Evolutionary conservation across 352 stramenopile genomes (phyloP).

Genomic region (Phytophthora multivora): DNA sequence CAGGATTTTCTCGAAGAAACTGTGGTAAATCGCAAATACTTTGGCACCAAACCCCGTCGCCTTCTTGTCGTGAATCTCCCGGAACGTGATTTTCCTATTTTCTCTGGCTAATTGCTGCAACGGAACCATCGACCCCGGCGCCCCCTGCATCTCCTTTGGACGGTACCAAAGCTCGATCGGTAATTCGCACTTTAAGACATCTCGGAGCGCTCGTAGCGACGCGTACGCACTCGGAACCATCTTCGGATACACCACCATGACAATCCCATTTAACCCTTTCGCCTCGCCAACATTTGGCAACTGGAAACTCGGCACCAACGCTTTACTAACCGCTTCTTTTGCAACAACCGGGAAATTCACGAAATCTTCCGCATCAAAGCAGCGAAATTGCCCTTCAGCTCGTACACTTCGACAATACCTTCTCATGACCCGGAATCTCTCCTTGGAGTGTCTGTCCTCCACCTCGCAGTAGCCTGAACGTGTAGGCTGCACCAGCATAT

Average conservation of each 20-base stretch:
- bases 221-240: slow-evolving; percentile 54
- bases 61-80: slow-evolving; percentile 36
- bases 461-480: slow-evolving; percentile 52
- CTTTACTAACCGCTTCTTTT: slow-evolving; percentile 19
- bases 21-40: slow-evolving; percentile 56
- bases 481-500: slow-evolving; percentile 25
- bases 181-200: slow-evolving; percentile 40
- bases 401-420: slow-evolving; percentile 39
- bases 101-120: slow-evolving; percentile 9
- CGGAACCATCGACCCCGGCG: slow-evolving; percentile 20
- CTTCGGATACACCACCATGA: slow-evolving; percentile 66
- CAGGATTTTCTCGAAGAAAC: slow-evolving; percentile 47
- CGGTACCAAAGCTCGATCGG: slow-evolving; percentile 63
- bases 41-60: slow-evolving; percentile 58
- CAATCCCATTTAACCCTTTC: slow-evolving; percentile 36
- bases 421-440: slow-evolving; percentile 47
- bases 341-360: slow-evolving; percentile 40
- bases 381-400: slow-evolving; percentile 42
- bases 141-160: slow-evolving; percentile 34
- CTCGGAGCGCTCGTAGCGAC: slow-evolving; percentile 36
- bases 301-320: slow-evolving; percentile 11
- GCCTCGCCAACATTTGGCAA: slow-evolving; percentile 12
- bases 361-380: slow-evolving; percentile 50
- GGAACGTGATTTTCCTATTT: slow-evolving; percentile 20
- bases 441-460: slow-evolving; percentile 35